Evolutionary conservation across 495 filamentous ascomycete genomes (phyloP).

Genomic region (Aspergillus coremiiformis): DNA sequence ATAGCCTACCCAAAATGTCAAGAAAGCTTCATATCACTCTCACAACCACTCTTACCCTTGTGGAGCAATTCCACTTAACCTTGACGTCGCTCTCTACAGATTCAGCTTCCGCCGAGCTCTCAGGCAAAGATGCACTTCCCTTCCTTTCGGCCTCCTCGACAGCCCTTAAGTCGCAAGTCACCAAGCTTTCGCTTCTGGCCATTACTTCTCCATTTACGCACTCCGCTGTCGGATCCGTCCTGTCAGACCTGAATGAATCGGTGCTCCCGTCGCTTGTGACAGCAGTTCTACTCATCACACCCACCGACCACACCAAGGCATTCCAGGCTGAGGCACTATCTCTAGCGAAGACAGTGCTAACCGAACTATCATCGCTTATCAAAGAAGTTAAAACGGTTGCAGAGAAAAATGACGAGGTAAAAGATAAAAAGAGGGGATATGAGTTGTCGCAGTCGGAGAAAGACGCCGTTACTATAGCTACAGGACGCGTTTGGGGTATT

Average conservation of each 20-base stretch:
- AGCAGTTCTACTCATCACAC: slow-evolving; percentile 55
- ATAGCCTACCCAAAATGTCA: slow-evolving; percentile 25
- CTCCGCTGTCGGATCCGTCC: slow-evolving; percentile 58
- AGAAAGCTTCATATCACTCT: slow-evolving; percentile 28
- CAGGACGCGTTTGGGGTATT: slow-evolving; percentile 50
- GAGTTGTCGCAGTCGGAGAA: slow-evolving; percentile 30
- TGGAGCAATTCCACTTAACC: slow-evolving; percentile 34
- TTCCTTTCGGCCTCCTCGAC: slow-evolving; percentile 58
- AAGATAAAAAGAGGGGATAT: slow-evolving; percentile 20
- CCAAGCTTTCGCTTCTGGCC: slow-evolving; percentile 76
- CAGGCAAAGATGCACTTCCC: slow-evolving; percentile 45
- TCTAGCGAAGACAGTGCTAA: slow-evolving; percentile 28
- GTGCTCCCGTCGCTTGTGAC: slow-evolving; percentile 65
- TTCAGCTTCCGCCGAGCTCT: slow-evolving; percentile 15
- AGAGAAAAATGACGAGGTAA: slow-evolving; percentile 17
- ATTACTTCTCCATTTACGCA: slow-evolving; percentile 80
- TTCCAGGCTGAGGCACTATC: slow-evolving; percentile 47
- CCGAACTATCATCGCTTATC: slow-evolving; percentile 34
- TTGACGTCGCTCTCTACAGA: slow-evolving; percentile 19
- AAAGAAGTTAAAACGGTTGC: slow-evolving; percentile 26
- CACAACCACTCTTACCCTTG: slow-evolving; percentile 25
- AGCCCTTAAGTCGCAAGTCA: slow-evolving; percentile 71
- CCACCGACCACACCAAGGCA: slow-evolving; percentile 48
- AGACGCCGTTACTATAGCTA: slow-evolving; percentile 32
- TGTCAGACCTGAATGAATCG: slow-evolving; percentile 56